A percentile compares a stretch with the other conserved stretches of the same genome.
These are phyloP conservation scores for Talaromyces sp. DNA, from an alignment of 2,329 filamentous ascomycete species.

Conservation along the genomic window DNA sequence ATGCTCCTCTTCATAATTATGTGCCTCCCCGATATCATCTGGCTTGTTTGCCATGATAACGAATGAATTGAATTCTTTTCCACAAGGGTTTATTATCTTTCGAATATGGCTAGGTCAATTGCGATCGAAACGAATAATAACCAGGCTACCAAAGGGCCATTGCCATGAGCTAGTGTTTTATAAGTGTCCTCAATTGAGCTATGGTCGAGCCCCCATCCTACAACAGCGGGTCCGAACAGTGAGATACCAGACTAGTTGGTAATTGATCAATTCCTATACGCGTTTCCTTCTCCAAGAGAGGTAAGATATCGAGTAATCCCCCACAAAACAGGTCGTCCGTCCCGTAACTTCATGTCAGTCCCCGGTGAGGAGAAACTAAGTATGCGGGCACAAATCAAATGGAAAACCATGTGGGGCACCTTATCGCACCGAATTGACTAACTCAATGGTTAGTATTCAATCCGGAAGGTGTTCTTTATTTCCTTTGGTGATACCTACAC, in stretches of 20 bases:
- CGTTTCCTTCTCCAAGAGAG: background rate
- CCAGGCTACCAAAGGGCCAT: background rate
- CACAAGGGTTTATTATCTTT: no score
- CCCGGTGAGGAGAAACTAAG: constrained; percentile 2
- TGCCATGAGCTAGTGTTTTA: background rate
- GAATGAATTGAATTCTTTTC: no score
- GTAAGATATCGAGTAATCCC: constrained; percentile 1
- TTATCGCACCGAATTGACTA: background rate
- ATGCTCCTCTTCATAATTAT: background rate
- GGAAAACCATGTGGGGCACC: background rate
- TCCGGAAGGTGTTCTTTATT: constrained; percentile 2
- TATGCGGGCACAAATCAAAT: constrained; percentile 16
- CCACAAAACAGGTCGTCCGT: background rate
- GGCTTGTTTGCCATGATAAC: constrained; percentile 2
- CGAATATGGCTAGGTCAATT: no score
- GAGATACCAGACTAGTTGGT: background rate
- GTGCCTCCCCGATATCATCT: constrained; percentile 5
- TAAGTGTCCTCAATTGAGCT: background rate
- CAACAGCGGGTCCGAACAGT: background rate
- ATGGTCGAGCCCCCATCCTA: background rate
- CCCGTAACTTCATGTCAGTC: background rate
- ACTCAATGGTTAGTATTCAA: background rate
- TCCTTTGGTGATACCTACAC: background rate
- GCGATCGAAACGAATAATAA: background rate
- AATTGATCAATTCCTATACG: constrained; percentile 1